These are phyloP conservation scores for Nicotiana tomentosiformis DNA, from an alignment of 257 asterid genomes.

Conservation along the genomic window DNA sequence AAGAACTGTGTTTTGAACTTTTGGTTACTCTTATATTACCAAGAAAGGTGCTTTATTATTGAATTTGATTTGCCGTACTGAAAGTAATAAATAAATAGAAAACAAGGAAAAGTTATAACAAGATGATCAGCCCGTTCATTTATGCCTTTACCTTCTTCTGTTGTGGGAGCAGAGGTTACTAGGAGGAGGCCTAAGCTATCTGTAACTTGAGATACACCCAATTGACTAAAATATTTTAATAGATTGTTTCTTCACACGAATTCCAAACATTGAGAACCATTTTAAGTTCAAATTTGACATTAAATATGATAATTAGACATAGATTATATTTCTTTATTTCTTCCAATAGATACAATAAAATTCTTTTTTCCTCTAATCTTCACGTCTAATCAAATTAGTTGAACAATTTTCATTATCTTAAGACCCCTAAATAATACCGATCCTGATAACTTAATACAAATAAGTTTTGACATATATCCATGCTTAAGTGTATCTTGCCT, in stretches of 20 bases:
- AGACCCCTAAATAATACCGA: neutral
- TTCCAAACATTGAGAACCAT: neutral
- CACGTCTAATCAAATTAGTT: neutral
- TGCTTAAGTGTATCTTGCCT: neutral
- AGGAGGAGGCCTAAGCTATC: neutral
- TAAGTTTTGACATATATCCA: neutral
- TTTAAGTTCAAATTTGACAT: neutral
- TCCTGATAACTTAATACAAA: neutral
- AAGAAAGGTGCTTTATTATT: neutral
- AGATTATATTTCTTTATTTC: too few species aligned
- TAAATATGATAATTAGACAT: neutral
- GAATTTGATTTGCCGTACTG: neutral
- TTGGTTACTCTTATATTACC: neutral
- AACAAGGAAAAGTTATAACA: neutral
- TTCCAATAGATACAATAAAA: neutral
- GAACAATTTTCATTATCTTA: neutral
- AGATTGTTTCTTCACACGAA: neutral
- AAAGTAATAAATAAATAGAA: neutral
- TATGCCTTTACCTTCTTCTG: neutral
- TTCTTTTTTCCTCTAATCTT: neutral
- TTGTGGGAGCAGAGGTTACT: neutral
- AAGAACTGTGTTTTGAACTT: neutral
- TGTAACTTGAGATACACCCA: neutral
- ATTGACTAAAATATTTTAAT: neutral
- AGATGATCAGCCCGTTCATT: neutral